A percentile compares a stretch with the other conserved stretches of the same genome.
phyloP scores from a whole-genome alignment of 768 basidiomycete genomes.

The Rhodotorula sphaerocarpa region DNA sequence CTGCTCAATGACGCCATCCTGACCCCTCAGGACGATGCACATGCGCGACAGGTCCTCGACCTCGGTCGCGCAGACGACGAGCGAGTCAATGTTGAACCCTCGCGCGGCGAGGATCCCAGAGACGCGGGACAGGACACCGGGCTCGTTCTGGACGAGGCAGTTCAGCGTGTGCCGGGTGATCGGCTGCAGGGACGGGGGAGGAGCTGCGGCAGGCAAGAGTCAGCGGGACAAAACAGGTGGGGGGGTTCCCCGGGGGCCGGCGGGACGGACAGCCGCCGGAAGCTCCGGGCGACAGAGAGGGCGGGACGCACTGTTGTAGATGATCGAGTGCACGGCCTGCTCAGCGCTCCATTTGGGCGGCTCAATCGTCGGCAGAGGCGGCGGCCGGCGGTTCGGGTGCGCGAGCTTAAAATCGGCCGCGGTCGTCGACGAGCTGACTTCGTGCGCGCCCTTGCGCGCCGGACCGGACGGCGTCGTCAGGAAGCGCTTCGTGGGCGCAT shows the following conservation, averaged over 20 bases:
- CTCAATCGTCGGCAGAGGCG: conserved; percentile 76
- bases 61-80: conserved; percentile 96
- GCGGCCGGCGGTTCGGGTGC: conserved; percentile 59
- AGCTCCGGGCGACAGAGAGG: too few species aligned
- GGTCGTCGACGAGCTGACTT: conserved; percentile 52
- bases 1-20: conserved; percentile 96
- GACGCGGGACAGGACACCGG: conserved; percentile 95
- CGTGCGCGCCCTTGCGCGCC: conserved; percentile 1
- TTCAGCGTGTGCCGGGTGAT: conserved; percentile 65
- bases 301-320: conserved; percentile 58
- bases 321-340: conserved; percentile 93
- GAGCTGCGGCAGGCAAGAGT: conserved; percentile 9
- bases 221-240: conserved; percentile 50
- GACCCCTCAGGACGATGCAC: conserved; percentile 93
- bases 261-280: too few species aligned
- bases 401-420: conserved; percentile 82
- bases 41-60: conserved; percentile 93
- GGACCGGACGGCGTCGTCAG: conserved; percentile 13
- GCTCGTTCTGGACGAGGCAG: conserved; percentile 98
- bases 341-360: conserved; percentile 78
- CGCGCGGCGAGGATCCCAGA: conserved; percentile 94
- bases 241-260: too few species aligned
- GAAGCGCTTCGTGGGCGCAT: neutral
- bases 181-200: conserved; percentile 33
- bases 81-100: conserved; percentile 96